These are phyloP conservation scores for Dendryphion nanum DNA, from an alignment of 2,329 filamentous ascomycete species.

Conservation along the genomic window DNA sequence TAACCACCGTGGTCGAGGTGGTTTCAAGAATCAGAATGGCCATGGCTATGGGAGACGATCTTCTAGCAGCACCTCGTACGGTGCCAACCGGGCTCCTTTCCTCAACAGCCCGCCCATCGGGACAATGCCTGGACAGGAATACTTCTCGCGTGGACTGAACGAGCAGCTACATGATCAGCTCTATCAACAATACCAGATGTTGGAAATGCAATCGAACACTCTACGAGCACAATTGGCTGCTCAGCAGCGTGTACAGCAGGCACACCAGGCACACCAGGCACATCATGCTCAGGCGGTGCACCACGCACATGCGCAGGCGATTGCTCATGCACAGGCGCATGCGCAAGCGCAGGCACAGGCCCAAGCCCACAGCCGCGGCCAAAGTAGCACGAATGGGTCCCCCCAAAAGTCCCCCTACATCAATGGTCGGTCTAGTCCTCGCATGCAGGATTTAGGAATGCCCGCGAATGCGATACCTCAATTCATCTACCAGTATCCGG, in stretches of 20 bases:
- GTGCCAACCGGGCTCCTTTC: constrained; percentile 37
- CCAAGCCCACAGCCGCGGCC: constrained; percentile 26
- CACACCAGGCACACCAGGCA: constrained; percentile 36
- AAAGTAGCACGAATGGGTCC: constrained; percentile 39
- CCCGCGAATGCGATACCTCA: constrained; percentile 33
- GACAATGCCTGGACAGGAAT: constrained; percentile 37
- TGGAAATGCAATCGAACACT: constrained; percentile 43
- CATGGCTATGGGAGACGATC: constrained; percentile 49
- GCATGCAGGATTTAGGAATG: constrained; percentile 26
- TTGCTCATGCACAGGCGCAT: constrained; percentile 15
- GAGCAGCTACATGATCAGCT: constrained; percentile 50
- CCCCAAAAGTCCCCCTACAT: constrained; percentile 40
- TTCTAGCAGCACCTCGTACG: constrained; percentile 55
- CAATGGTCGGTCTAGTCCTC: constrained; percentile 32
- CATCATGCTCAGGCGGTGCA: no score
- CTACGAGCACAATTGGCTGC: constrained; percentile 36
- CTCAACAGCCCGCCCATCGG: constrained; percentile 45
- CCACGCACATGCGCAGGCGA: constrained; percentile 38
- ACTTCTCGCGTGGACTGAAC: constrained; percentile 38
- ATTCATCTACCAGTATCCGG: constrained; percentile 48
- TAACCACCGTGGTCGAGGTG: constrained; percentile 44
- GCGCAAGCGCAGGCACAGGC: constrained; percentile 28
- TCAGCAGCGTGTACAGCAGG: constrained; percentile 39
- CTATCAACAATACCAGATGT: constrained; percentile 49
- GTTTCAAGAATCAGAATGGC: constrained; percentile 51